Evolutionary conservation across 495 filamentous ascomycete genomes (phyloP), one percentile per base, ranked within the genome.

Genomic region (Penicillium coffeae): DNA sequence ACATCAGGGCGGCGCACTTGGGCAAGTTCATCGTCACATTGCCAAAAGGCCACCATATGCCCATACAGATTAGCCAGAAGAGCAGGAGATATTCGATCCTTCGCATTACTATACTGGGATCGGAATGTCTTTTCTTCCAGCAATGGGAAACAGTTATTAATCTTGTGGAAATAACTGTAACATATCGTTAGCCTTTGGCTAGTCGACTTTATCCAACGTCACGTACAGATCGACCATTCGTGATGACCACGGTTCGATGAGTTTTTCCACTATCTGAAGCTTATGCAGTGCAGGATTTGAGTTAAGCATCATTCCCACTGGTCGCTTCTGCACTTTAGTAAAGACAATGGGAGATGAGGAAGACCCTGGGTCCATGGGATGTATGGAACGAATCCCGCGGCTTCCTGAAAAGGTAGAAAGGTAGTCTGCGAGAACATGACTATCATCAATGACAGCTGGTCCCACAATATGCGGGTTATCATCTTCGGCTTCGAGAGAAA

Each of bases 311-410:
- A 54, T 36, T 0, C 51, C 51, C 22, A 54, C 8, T n/a, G 51
- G 51, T 9, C 36, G 14, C 38, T 54, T 54, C 15, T 54, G 45
- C 12, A 54, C 51, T 34, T 44, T 44, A 20, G 42, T 44, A 20
- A 44, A 44, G 15, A 44, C 42, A 4, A 44, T 44, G 4, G 42
- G 42, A 8, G 16, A 44, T 19, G 38, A 40, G 38, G 10, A 6
- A 38, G 10, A 10, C 25, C 25, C 25, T 10, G 38, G 38, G n/a
- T 47, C 6, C 2, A 40, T 39, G 47, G 7, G 47, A 40, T 46
- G 46, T 44, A 58, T 50, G 16, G 56, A n/a, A 84, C 6, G 62
- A 86, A 21, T 43, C 3, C 39, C 20, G 16, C 21, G 27, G 22
- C 5, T 38, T 12, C 35, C 22, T n/a, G 47, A 21, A 20, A 43